Conservation (phyloP, 2,329 filamentous ascomycete species). For the Emmonsiellopsis sp. region DNA sequence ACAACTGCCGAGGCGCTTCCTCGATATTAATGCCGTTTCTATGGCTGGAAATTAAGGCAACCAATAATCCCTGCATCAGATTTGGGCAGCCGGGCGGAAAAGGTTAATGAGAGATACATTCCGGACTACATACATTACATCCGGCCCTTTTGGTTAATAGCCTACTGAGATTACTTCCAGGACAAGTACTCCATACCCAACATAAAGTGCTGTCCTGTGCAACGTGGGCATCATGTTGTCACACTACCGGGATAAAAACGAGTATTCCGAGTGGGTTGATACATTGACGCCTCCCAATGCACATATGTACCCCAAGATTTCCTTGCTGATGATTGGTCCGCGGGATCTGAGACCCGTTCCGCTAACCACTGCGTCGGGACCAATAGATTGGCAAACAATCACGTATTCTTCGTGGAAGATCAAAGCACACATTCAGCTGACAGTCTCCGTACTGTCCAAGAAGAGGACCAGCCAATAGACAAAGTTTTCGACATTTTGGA, state of each 20-base stretch:
- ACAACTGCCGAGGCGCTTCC: no score
- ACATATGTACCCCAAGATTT: background rate
- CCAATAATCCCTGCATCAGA: background rate
- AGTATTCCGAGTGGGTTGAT: background rate
- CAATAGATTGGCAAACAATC: background rate
- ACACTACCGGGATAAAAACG: background rate
- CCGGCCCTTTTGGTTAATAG: background rate
- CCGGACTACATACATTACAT: background rate
- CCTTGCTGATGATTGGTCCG: background rate
- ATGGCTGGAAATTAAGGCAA: background rate
- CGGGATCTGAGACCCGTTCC: background rate
- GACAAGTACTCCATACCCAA: background rate
- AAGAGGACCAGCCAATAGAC: background rate
- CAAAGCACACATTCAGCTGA: conserved; percentile 3
- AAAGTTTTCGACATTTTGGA: background rate
- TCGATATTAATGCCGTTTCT: no score
- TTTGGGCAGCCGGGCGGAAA: background rate
- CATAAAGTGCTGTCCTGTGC: background rate
- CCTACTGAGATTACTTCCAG: background rate
- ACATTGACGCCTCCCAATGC: background rate
- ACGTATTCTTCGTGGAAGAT: background rate
- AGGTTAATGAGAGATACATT: background rate
- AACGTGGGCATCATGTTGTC: background rate
- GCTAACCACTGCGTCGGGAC: conserved; percentile 1
- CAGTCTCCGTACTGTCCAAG: background rate